A percentile compares a stretch with the other conserved stretches of the same genome.
These are phyloP conservation scores for Aspergillus hancockii DNA, from an alignment of 495 filamentous ascomycete genomes.

Conservation along the genomic window DNA sequence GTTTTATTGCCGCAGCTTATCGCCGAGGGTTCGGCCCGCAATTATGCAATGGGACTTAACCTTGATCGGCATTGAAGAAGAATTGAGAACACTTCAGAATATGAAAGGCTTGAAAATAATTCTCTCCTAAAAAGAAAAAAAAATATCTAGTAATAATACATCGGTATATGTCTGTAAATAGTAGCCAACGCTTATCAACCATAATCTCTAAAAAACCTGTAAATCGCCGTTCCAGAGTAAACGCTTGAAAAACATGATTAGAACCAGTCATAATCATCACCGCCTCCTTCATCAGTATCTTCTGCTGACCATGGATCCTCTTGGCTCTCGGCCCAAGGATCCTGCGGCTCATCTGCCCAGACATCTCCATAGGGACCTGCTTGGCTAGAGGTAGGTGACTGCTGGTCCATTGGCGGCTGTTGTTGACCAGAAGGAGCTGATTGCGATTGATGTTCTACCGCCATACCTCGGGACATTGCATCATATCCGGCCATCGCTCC, in stretches of 20 bases:
- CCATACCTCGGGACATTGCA: constrained; percentile 57
- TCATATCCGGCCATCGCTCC: constrained; percentile 65
- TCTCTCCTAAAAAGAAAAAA: no score
- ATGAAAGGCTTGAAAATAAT: background rate
- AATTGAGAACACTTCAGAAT: background rate
- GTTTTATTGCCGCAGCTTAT: constrained; percentile 5
- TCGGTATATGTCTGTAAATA: constrained; percentile 20
- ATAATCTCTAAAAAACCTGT: background rate
- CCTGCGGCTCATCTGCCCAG: constrained; percentile 30
- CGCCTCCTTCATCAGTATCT: constrained; percentile 32
- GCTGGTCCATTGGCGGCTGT: constrained; percentile 19
- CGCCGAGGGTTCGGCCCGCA: background rate
- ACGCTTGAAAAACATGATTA: constrained; percentile 11
- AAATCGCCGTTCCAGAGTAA: background rate
- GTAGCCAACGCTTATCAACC: background rate
- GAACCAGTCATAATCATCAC: constrained; percentile 42
- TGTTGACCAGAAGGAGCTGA: constrained; percentile 24
- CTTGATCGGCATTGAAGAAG: background rate
- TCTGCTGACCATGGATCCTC: constrained; percentile 40
- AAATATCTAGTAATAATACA: constrained; percentile 13
- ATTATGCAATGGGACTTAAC: background rate
- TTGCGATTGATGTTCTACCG: constrained; percentile 22
- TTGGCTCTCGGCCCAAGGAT: constrained; percentile 35
- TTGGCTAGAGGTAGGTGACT: constrained; percentile 16
- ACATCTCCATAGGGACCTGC: constrained; percentile 27